Evolutionary conservation across 176 grass and related monocot species (phyloP), one percentile per base, ranked within the genome.

Genomic region (Juncus inflexus): DNA sequence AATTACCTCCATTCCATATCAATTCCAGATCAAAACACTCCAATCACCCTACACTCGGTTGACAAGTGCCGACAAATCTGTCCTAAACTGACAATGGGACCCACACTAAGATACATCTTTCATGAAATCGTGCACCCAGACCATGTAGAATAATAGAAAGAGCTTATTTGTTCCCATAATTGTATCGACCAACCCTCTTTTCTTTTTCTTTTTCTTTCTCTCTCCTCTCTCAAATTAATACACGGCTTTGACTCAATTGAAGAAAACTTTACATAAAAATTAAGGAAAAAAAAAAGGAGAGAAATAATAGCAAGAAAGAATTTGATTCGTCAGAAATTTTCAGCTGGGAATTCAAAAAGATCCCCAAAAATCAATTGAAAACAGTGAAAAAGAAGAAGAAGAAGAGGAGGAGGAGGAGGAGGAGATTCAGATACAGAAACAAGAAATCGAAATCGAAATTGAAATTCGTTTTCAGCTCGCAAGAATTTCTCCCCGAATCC

Each of bases 261-360:
- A 35, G 13, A 1, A 8, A 69, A 40, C 2, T 47, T 47, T 9
- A 47, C 43, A 55, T 42, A 52, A 55, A 15, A 5, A 40, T 5
- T 4, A 64, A 40, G 35, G n/a, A n/a, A n/a, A 35, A 9, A 61
- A 36, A 35, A 61, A 38, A 36, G 37, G 2, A 65, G 5, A 47
- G 62, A 65, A 3, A 64, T 9, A 19, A 36, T 35, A 50, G 37
- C 9, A 9, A 2, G 13, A 67, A 52, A 67, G 49, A 67, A 52
- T 50, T 50, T 5, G 9, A 10, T 28, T 47, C 43, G 19, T 66
- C 8, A 1, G 42, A 28, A 66, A 66, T 16, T 6, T 28, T 39
- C 63, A 66, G 63, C 63, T 66, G 63, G 63, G 50, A 66, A 65
- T 47, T 66, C 15, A 28, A 64, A 64, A 66, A 50, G 9, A 47